Percentiles rank a stretch among this genome's conserved stretches.
These are phyloP conservation scores for Turritis glabra DNA, from an alignment of 345 rosid genomes.

Conservation along the genomic window DNA sequence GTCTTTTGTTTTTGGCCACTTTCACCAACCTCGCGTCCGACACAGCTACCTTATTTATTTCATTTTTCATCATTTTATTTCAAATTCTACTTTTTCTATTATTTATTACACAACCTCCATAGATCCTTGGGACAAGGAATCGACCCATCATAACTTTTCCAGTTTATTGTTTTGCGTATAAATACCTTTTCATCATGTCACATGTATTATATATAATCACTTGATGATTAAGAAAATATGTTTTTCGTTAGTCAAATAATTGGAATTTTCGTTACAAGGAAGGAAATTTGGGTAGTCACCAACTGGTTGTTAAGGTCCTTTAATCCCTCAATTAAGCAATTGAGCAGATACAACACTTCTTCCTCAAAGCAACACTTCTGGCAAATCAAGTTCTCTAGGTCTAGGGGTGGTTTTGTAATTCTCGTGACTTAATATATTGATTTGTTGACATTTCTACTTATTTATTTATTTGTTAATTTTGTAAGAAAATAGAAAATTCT, in stretches of 20 bases:
- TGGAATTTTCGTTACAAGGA: constrained; percentile 26
- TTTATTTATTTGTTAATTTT: background rate
- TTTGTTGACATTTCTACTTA: constrained; percentile 20
- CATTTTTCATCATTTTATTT: constrained; percentile 21
- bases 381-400: constrained; percentile 21
- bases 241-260: constrained; percentile 5
- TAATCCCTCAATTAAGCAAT: constrained; percentile 65
- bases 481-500: background rate
- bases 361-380: constrained; percentile 26
- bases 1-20: constrained; percentile 36
- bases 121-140: constrained; percentile 34
- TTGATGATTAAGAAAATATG: background rate
- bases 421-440: background rate
- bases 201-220: background rate
- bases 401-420: constrained; percentile 7
- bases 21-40: constrained; percentile 43
- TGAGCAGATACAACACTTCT: constrained; percentile 38
- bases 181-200: background rate
- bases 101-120: constrained; percentile 41
- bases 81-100: constrained; percentile 5
- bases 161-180: background rate
- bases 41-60: constrained; percentile 43
- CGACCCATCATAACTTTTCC: constrained; percentile 21
- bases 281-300: constrained; percentile 46
- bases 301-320: constrained; percentile 66